Evolutionary conservation across 2,329 filamentous ascomycete species (phyloP).

Genomic region (Colletotrichum musae): DNA sequence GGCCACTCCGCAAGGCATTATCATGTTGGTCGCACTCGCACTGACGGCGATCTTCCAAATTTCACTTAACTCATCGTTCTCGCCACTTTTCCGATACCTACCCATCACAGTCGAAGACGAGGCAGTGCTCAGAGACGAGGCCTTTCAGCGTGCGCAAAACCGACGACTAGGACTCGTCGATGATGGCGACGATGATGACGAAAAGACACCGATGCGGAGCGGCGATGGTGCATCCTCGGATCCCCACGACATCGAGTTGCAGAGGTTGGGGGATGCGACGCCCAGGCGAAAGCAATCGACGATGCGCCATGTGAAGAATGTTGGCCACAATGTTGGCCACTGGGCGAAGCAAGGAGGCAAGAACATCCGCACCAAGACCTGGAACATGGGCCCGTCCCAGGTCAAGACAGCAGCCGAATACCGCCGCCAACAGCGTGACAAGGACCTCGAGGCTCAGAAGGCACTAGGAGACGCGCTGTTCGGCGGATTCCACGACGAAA

Average conservation of each 20-base stretch:
- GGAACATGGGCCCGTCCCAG: constrained; percentile 53
- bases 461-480: constrained; percentile 86
- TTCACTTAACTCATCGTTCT: constrained; percentile 86
- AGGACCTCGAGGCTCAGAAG: constrained; percentile 80
- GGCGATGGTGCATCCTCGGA: constrained; percentile 41
- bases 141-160: constrained; percentile 85
- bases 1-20: constrained; percentile 83
- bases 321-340: constrained; percentile 61
- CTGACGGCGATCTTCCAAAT: constrained; percentile 85
- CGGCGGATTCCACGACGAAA: constrained; percentile 89
- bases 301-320: constrained; percentile 63
- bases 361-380: constrained; percentile 62
- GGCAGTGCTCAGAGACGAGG: constrained; percentile 89
- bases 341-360: constrained; percentile 66
- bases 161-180: constrained; percentile 74
- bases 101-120: constrained; percentile 97
- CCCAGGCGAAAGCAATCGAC: constrained; percentile 53
- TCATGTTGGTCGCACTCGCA: constrained; percentile 83
- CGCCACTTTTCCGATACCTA: constrained; percentile 87
- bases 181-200: constrained; percentile 64
- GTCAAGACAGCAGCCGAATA: constrained; percentile 63
- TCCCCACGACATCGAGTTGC: constrained; percentile 53
- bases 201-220: constrained; percentile 60
- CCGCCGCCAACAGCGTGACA: constrained; percentile 62
- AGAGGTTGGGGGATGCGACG: constrained; percentile 48